phyloP scores from a whole-genome alignment of 2,329 filamentous ascomycete species.

The Colletotrichum navitas region DNA sequence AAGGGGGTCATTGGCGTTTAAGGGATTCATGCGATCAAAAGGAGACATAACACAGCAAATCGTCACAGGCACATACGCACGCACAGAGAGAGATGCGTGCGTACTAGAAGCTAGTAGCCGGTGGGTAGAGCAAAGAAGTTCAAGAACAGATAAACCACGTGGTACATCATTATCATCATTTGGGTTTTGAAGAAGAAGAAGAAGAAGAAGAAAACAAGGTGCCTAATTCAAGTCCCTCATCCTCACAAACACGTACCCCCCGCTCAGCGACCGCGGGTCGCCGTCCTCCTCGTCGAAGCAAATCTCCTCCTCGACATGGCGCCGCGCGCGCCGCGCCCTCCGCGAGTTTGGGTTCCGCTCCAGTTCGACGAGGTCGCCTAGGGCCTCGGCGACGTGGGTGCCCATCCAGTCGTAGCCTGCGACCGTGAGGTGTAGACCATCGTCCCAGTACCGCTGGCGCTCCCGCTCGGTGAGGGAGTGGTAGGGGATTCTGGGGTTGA shows the following conservation, averaged over 20 bases:
- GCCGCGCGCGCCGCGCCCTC: constrained; percentile 47
- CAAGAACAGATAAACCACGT: background rate
- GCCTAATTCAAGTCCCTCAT: constrained; percentile 63
- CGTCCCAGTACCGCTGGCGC: constrained; percentile 68
- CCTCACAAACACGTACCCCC: constrained; percentile 68
- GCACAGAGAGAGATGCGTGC: background rate
- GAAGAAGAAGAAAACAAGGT: constrained; percentile 42
- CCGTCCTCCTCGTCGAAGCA: constrained; percentile 64
- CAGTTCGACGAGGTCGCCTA: constrained; percentile 58
- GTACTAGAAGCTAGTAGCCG: background rate
- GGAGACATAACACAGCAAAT: constrained; percentile 36
- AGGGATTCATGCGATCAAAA: constrained; percentile 29
- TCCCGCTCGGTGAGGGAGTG: constrained; percentile 60
- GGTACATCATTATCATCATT: constrained; percentile 1
- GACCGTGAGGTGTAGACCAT: constrained; percentile 69
- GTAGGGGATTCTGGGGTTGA: constrained; percentile 67
- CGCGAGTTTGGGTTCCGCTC: constrained; percentile 37
- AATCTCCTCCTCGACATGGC: constrained; percentile 54
- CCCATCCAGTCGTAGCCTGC: constrained; percentile 75
- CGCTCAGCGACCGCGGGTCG: constrained; percentile 59
- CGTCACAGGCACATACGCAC: background rate
- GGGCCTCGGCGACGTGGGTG: constrained; percentile 63
- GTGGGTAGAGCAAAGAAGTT: constrained; percentile 14
- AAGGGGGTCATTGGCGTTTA: constrained; percentile 29
- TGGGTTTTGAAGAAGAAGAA: constrained; percentile 32